Evolutionary conservation across 1,284 basidiomycete genomes (phyloP).

Genomic region (Schizophyllum commune): DNA sequence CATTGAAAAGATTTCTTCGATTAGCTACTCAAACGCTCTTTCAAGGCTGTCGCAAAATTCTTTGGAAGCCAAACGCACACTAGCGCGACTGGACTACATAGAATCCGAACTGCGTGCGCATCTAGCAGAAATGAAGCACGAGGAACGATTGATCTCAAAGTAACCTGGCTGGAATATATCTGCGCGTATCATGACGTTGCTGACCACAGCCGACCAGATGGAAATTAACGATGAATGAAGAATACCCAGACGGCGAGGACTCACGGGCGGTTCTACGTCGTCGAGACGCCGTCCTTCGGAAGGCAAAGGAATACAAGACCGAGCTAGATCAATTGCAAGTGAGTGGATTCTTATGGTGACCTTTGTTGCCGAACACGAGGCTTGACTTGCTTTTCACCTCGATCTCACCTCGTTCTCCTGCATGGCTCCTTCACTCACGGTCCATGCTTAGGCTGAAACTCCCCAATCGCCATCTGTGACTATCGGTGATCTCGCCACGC

Average conservation of each 20-base stretch:
- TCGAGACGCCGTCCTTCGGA: constrained; percentile 29
- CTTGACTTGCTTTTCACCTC: too few relatives aligned
- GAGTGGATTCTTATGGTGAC: not conserved
- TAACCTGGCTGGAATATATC: constrained; percentile 11
- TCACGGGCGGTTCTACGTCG: constrained; percentile 26
- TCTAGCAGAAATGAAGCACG: constrained; percentile 24
- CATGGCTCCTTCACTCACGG: not conserved
- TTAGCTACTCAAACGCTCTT: constrained; percentile 31
- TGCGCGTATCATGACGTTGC: not conserved
- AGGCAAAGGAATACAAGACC: constrained; percentile 37
- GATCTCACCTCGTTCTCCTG: too few relatives aligned
- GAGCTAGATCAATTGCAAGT: constrained; percentile 30
- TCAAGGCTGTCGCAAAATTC: constrained; percentile 25
- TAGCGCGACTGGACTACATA: constrained; percentile 24
- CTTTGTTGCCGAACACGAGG: too few relatives aligned
- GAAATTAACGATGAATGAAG: constrained; percentile 22
- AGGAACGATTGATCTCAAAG: constrained; percentile 29
- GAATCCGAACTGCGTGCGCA: constrained; percentile 30
- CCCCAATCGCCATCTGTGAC: constrained; percentile 23
- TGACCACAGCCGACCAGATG: constrained; percentile 22
- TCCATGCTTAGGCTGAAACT: constrained; percentile 15
- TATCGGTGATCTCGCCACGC: constrained; percentile 27
- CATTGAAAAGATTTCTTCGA: too few relatives aligned
- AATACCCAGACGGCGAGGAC: constrained; percentile 19
- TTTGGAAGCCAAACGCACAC: constrained; percentile 21